Evolutionary conservation across 306 rosid genomes (phyloP), one percentile per base, ranked within the genome.

Genomic region (Acacia melanoxylon): DNA sequence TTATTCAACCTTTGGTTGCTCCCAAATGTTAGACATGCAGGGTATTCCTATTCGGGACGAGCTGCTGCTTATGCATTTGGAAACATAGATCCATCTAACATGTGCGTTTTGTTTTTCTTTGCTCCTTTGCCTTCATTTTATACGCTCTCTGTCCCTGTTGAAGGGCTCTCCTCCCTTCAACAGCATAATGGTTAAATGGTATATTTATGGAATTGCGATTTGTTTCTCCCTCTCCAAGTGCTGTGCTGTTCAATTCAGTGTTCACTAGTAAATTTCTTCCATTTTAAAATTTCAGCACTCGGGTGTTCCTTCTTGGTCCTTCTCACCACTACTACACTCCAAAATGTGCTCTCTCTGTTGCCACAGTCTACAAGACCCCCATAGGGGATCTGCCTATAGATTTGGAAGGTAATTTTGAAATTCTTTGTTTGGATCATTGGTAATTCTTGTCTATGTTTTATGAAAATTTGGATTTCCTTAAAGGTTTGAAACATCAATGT

Each of bases 61-160:
- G 97, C 99, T 63, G 99, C 99, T 44, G 99, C 99, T 6, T 96
- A 91, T 88, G 97, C 98, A 22, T 95, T 95, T 87, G 98, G 90
- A 80, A 95, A 93, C 88, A 95, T 95, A 40, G 98, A 95, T 86
- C 99, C 99, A 41, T 86, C 97, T 52, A 92, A 79, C 85, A 89
- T 95, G 99, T 95, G 72, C 37, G 92, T 88, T 75, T 10, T 44
- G 35, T 71, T 76, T 72, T 80, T 79, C 13, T 58, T 54, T 51
- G 25, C 54, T 16, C 33, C 5, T 24, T 62, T 71, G 46, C 40
- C 31, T 37, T 42, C 37, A 12, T 24, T 22, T 40, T 2, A 61
- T 25, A 0, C 16, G 66, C 27, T 27, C n/a, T n/a, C 45, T 59
- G 22, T 41, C 72, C 58, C 81, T 45, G 3, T 15, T 29, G 46